Evolutionary conservation across 1,284 basidiomycete species (phyloP), one percentile per base, ranked within the genome.

Genomic region (Austroboletus niveus): DNA sequence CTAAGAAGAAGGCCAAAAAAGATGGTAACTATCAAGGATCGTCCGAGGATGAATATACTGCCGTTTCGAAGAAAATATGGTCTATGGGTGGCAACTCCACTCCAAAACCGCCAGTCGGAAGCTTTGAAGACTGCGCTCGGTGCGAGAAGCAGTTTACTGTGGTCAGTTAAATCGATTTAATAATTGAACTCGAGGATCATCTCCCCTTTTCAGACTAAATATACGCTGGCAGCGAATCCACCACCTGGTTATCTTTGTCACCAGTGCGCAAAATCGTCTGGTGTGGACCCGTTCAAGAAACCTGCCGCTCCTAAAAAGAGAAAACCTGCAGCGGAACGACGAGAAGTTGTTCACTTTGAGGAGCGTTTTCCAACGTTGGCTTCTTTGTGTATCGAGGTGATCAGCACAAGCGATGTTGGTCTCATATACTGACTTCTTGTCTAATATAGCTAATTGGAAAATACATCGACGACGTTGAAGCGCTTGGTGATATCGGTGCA

Each of bases 381-480:
- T 11, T 80, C 85, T 5, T 60, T 92, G 17, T 96, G 93, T 62
- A 92, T 96, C 43, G 74, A 87, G 70, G 91, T 24, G 22, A 52
- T 69, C 60, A 20, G 1, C 43, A 4, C 5, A 30, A 8, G 5
- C 2, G 22, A 15, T 43, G 11, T 12, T 30, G 8, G 8, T 27
- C 14, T 22, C 3, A 42, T 20, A 11, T 46, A 35, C 20, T 57
- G 11, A 53, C 22, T 14, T 39, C 9, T 12, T 9, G 4, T 14
- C 15, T 15, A 42, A 49, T 32, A 1, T 51, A 95, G 88, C 73
- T 98, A 30, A 85, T 98, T 53, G 88, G 89, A 29, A 79, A 83
- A 45, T 83, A 93, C 64, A 97, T 98, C 51, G 83, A 95, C 54
- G 87, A 95, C 56, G 87, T 98, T 14, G 94, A 98, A 56, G 87